Base-by-base conservation (phyloP, 805 yeast species). In the Monosporozyma aerobia region DNA sequence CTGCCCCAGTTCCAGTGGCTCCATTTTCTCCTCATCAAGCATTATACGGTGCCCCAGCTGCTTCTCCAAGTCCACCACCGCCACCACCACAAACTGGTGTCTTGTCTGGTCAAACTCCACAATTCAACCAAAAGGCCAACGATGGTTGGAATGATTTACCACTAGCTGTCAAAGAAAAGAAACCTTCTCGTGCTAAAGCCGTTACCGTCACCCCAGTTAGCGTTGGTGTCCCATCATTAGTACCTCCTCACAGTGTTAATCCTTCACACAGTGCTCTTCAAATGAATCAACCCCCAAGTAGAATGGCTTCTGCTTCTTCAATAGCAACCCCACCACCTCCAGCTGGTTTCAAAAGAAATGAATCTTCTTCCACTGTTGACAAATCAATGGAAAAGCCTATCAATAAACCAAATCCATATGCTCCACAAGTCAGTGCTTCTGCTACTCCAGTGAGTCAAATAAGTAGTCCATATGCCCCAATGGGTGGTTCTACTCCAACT, bases 71-170 rank as follows among this genome's bases (percentile, higher is more conserved):
- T 13, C 11, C 39, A 9, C 69, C 67, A 53, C 72, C 71, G 47
- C 72, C 74, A 45, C 73, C 74, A 16, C 13, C 32, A 13, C 57
- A 59, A 51, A 63, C 60, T 57, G 70, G 55, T 66, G 50, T 63
- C 6, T 25, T 50, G 16, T 67, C 71, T 37, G 71, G 72, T 19
- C 72, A 69, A 58, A 62, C 63, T 2, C 72, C 72, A 33, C 67
- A 64, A 35, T 56, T 68, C 37, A 68, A 65, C 50, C 65, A 54
- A 44, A 65, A 67, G 51, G 71, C 72, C 14, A 69, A 68, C 48
- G 65, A 67, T 47, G 72, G 72, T 23, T 69, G 72, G 72, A 69
- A 69, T 51, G 71, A 69, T 54, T 54, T 69, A 52, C 66, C 72
- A 44, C 48, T 68, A 30, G 63, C 62, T 13, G 62, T 66, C 7